These are phyloP conservation scores for Eucalyptus cloeziana DNA, from an alignment of 345 rosid species.

Conservation along the genomic window DNA sequence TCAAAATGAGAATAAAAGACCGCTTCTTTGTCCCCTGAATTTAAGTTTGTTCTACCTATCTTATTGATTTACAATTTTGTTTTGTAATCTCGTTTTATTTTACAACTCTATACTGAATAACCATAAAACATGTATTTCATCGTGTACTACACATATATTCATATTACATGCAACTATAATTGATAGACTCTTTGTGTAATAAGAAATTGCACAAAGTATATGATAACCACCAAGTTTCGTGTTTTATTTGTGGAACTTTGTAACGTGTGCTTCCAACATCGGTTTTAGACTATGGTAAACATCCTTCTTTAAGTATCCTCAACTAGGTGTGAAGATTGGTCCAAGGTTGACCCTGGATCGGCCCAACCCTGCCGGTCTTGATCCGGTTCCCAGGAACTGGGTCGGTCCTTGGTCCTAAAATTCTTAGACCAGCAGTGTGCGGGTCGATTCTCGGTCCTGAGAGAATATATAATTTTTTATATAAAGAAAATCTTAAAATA, in stretches of 20 bases:
- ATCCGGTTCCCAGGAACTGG: too few species aligned
- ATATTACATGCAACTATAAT: background rate
- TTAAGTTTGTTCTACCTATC: background rate
- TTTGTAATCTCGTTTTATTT: background rate
- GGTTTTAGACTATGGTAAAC: background rate
- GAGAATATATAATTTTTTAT: too few species aligned
- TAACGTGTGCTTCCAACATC: background rate
- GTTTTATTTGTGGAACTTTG: background rate
- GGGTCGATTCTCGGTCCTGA: too few species aligned
- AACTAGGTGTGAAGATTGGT: too few species aligned
- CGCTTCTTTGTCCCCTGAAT: background rate
- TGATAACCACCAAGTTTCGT: background rate
- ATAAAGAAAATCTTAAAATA: too few species aligned
- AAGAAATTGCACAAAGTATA: background rate
- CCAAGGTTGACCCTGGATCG: too few species aligned
- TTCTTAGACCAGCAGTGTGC: too few species aligned
- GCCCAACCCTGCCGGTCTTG: too few species aligned
- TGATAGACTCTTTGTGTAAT: background rate
- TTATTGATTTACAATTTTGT: background rate
- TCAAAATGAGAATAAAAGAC: background rate
- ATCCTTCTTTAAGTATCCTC: background rate
- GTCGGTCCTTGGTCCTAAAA: too few species aligned
- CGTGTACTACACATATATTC: background rate
- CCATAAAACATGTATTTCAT: background rate
- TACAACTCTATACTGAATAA: background rate